Percentiles rank a stretch among this genome's conserved stretches.
phyloP scores from a whole-genome alignment of 768 basidiomycete species.

The Crassisporium funariophilum region DNA sequence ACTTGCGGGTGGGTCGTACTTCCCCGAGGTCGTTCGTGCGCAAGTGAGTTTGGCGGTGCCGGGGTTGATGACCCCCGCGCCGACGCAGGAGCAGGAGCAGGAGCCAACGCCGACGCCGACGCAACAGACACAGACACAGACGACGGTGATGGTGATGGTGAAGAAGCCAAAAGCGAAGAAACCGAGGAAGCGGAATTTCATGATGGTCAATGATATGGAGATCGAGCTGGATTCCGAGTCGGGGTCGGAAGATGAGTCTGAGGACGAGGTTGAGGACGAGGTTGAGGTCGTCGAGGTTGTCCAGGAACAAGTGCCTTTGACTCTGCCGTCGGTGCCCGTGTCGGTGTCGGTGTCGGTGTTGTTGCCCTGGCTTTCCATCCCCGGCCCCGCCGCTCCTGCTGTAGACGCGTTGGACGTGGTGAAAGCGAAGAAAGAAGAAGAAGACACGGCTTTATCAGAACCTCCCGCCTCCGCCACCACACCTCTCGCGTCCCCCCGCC shows the following conservation, averaged over 20 bases:
- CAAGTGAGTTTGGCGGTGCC: background rate
- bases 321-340: no score
- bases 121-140: background rate
- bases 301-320: no score
- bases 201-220: slow-evolving; percentile 42
- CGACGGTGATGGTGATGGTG: slow-evolving; percentile 2
- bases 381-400: no score
- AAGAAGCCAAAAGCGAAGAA: slow-evolving; percentile 12
- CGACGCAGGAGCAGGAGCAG: background rate
- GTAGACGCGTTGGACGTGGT: background rate
- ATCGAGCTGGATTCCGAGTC: slow-evolving; percentile 40
- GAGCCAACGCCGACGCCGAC: no score
- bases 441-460: slow-evolving; percentile 8
- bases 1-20: slow-evolving; percentile 1
- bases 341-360: no score
- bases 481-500: no score
- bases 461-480: no score
- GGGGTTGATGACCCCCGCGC: background rate
- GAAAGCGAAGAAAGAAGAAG: background rate
- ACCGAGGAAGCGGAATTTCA: slow-evolving; percentile 33
- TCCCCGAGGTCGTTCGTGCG: background rate
- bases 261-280: slow-evolving; percentile 12
- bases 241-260: slow-evolving; percentile 18
- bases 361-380: no score
- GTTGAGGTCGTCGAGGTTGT: slow-evolving; percentile 2